Conservation (phyloP, 768 basidiomycete species). For the Mycena indigotica region DNA sequence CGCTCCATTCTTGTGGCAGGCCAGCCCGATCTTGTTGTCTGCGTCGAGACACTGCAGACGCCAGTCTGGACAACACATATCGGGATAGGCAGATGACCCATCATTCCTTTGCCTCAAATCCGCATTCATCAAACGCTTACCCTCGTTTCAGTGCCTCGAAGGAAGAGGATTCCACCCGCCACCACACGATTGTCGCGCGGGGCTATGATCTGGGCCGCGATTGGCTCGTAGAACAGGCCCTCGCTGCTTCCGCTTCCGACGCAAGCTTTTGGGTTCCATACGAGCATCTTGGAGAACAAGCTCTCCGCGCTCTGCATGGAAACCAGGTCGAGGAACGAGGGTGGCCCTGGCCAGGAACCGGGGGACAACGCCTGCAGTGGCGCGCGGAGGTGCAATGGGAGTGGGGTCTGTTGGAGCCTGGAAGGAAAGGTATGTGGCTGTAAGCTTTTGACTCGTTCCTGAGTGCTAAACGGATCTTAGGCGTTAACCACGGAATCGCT, state of each 20-base stretch:
- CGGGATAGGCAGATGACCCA: too few species aligned
- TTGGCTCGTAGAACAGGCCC: constrained; percentile 69
- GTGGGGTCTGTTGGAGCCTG: constrained; percentile 67
- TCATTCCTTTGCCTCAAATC: background rate
- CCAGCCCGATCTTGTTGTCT: background rate
- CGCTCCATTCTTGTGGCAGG: background rate
- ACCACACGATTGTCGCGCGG: constrained; percentile 74
- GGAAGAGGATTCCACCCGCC: constrained; percentile 66
- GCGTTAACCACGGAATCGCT: constrained; percentile 78
- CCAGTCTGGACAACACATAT: background rate
- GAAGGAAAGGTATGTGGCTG: constrained; percentile 55
- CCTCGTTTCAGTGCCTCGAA: constrained; percentile 60
- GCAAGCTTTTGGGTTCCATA: background rate
- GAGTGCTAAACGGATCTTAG: constrained; percentile 35
- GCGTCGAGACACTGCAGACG: background rate
- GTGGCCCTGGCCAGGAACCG: constrained; percentile 44
- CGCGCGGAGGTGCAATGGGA: constrained; percentile 77
- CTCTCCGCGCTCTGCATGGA: background rate
- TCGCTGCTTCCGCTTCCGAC: constrained; percentile 22
- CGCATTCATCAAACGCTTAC: background rate
- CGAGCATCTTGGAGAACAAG: background rate
- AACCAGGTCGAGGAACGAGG: constrained; percentile 1
- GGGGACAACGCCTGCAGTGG: constrained; percentile 73
- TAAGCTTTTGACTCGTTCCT: background rate
- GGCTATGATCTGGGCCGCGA: constrained; percentile 85